Evolutionary conservation across 2,329 filamentous ascomycete genomes (phyloP).

Genomic region (Paecilomyces sp.): DNA sequence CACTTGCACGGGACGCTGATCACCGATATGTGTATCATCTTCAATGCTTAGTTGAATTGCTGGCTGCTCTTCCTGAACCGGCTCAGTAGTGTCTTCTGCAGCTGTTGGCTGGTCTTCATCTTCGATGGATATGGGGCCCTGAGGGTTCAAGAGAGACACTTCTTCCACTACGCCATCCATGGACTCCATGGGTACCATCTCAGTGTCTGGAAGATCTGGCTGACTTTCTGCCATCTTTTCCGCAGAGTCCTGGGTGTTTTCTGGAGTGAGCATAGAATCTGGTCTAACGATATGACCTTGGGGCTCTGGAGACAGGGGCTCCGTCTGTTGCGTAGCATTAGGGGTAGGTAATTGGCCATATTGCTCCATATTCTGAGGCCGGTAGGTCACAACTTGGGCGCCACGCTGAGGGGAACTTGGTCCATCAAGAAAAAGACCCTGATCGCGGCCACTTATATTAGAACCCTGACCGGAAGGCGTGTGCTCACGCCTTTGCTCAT

Average conservation of each 20-base stretch:
- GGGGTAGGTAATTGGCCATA: conserved; percentile 13
- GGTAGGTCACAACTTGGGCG: neutral
- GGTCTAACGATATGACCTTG: neutral
- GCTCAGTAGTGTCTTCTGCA: neutral
- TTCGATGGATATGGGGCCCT: neutral
- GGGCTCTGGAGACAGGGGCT: neutral
- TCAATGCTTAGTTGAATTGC: neutral
- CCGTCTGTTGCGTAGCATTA: conserved; percentile 15
- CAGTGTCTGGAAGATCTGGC: neutral
- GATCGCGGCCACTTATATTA: neutral
- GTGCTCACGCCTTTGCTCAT: neutral
- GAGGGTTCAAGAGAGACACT: neutral
- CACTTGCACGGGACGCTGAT: neutral
- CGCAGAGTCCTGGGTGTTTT: conserved; percentile 2
- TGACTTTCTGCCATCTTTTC: neutral
- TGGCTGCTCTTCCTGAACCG: neutral
- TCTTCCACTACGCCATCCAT: neutral
- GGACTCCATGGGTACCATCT: neutral
- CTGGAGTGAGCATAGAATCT: conserved; percentile 3
- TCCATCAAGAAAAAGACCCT: neutral
- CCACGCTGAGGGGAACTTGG: neutral
- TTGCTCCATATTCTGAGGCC: neutral
- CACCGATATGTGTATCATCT: conserved; percentile 3
- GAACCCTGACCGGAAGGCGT: neutral
- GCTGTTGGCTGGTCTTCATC: neutral